Percentiles rank a stretch among this genome's conserved stretches.
phyloP scores from a whole-genome alignment of 495 filamentous ascomycete genomes.

The Aspergillus biplanus region DNA sequence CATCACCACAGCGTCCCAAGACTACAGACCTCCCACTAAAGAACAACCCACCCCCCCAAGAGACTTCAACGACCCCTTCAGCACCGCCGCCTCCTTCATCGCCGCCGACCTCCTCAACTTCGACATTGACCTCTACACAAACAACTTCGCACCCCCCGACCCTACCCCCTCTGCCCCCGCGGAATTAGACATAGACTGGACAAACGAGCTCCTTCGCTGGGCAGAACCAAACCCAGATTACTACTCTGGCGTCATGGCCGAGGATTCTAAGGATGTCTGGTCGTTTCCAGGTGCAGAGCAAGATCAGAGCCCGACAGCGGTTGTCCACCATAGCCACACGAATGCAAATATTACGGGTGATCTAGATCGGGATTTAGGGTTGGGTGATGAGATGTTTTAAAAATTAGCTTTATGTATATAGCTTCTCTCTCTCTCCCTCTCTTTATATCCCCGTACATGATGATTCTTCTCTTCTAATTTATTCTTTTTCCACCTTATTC shows the following conservation, averaged over 20 bases:
- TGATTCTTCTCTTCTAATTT: conserved; percentile 1
- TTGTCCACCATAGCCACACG: conserved; percentile 9
- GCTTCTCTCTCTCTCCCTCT: not conserved
- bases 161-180: conserved; percentile 19
- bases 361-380: conserved; percentile 46
- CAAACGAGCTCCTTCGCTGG: conserved; percentile 38
- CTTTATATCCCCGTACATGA: conserved; percentile 1
- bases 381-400: conserved; percentile 46
- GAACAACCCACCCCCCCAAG: conserved; percentile 28
- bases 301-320: not conserved
- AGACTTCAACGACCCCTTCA: conserved; percentile 37
- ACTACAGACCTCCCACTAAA: conserved; percentile 8
- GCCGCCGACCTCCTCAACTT: conserved; percentile 22
- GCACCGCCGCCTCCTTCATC: conserved; percentile 6
- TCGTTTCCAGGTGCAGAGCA: conserved; percentile 22
- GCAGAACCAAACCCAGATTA: conserved; percentile 23
- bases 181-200: conserved; percentile 39
- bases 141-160: conserved; percentile 20
- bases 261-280: conserved; percentile 34
- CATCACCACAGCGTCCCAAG: conserved; percentile 11
- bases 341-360: conserved; percentile 45
- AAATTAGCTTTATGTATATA: not conserved
- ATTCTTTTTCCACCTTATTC: not conserved
- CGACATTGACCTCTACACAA: conserved; percentile 36
- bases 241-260: conserved; percentile 5